Percentiles rank a stretch among this genome's conserved stretches.
These are phyloP conservation scores for Trichoderma harzianum DNA, from an alignment of 2,329 filamentous ascomycete genomes.

Conservation along the genomic window DNA sequence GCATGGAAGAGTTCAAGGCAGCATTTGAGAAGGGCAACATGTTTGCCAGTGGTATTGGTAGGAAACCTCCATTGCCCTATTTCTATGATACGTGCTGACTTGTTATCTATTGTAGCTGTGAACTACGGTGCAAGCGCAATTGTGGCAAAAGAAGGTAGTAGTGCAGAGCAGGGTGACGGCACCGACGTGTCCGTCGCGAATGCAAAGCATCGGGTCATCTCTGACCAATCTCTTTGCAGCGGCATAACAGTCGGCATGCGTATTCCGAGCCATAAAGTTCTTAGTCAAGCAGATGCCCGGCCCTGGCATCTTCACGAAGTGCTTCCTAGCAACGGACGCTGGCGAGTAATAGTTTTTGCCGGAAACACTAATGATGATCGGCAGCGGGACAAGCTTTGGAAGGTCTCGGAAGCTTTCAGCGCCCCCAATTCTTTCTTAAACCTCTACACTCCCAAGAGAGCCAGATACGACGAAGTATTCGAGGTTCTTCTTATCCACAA, in stretches of 20 bases:
- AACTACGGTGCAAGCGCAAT: background rate
- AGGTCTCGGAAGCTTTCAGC: background rate
- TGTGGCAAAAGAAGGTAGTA: background rate
- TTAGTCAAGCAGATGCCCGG: background rate
- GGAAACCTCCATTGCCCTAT: fast-evolving
- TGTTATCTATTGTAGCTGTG: background rate
- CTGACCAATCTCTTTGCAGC: background rate
- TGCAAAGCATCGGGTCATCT: background rate
- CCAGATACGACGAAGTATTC: background rate
- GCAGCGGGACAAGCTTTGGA: background rate
- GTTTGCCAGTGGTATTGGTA: constrained; percentile 3
- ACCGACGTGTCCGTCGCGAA: background rate
- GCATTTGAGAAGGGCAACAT: background rate
- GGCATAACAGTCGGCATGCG: background rate
- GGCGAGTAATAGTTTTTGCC: background rate
- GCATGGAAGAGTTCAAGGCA: background rate
- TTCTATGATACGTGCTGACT: background rate
- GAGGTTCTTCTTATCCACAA: background rate
- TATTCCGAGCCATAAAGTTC: background rate
- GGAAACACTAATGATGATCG: background rate
- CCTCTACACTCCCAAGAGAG: background rate
- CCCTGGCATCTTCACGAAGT: background rate
- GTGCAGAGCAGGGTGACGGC: background rate
- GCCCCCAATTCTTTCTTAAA: background rate
- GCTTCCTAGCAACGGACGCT: background rate